phyloP scores from a whole-genome alignment of 169 alveolate species.

The Plasmodium inui region DNA sequence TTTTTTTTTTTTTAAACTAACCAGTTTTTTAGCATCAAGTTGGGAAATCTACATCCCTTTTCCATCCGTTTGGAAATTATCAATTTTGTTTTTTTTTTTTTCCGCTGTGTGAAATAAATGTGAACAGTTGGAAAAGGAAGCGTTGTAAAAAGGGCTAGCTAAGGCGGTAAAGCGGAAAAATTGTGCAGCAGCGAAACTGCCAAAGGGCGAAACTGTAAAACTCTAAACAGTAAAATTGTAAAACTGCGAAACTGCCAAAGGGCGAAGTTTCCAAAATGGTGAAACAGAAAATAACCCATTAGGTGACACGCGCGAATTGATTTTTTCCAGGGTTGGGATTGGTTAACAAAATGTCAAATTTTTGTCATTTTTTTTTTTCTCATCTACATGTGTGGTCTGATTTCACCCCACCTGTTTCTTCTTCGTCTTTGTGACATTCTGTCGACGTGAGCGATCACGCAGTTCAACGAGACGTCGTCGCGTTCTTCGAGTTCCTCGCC shows the following conservation, averaged over 20 bases:
- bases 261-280: neutral
- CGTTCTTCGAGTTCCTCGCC: slow-evolving; percentile 1
- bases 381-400: neutral
- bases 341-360: neutral
- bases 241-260: neutral
- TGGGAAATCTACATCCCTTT: neutral
- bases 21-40: neutral
- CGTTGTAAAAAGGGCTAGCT: neutral
- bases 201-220: neutral
- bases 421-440: neutral
- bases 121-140: neutral
- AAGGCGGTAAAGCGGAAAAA: neutral
- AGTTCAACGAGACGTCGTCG: neutral
- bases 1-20: neutral
- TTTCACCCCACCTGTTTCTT: neutral
- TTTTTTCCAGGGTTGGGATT: neutral
- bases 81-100: neutral
- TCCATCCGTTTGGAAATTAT: neutral
- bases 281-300: neutral
- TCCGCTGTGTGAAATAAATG: neutral
- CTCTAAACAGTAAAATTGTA: neutral
- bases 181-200: neutral
- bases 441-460: neutral
- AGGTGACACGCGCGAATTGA: neutral
- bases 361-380: neutral